These are phyloP conservation scores for Xeromyces bisporus DNA, from an alignment of 495 filamentous ascomycete species.

Conservation along the genomic window DNA sequence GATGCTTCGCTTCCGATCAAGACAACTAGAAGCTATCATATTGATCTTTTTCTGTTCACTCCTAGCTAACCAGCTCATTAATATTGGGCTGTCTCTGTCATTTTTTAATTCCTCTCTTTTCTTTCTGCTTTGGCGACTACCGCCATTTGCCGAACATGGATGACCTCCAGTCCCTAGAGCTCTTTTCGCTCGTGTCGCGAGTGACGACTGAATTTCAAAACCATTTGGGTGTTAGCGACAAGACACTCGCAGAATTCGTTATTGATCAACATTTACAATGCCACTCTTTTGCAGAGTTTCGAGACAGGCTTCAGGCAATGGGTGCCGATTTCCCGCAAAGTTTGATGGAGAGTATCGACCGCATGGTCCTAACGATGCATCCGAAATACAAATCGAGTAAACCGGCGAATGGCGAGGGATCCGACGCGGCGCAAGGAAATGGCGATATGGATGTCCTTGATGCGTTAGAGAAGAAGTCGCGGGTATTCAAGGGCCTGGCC, in stretches of 20 bases:
- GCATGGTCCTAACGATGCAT: slow-evolving; percentile 76
- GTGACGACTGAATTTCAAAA: slow-evolving; percentile 90
- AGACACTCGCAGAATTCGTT: slow-evolving; percentile 87
- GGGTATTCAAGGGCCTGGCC: slow-evolving; percentile 76
- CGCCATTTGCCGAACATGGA: slow-evolving; percentile 42
- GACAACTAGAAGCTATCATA: too few species aligned
- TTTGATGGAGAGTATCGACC: slow-evolving; percentile 79
- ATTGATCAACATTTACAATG: slow-evolving; percentile 79
- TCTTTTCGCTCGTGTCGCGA: slow-evolving; percentile 84
- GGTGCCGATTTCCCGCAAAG: slow-evolving; percentile 80
- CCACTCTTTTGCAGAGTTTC: slow-evolving; percentile 48
- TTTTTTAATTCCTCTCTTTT: too few species aligned
- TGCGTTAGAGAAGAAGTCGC: slow-evolving; percentile 45
- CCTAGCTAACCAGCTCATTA: too few species aligned
- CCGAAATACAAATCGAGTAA: slow-evolving; percentile 54
- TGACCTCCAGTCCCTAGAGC: slow-evolving; percentile 75
- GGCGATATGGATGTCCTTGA: slow-evolving; percentile 25
- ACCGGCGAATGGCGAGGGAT: slow-evolving; percentile 7
- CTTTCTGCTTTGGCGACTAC: too few species aligned
- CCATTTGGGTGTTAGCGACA: slow-evolving; percentile 82
- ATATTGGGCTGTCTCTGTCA: too few species aligned
- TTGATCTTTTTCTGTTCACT: too few species aligned
- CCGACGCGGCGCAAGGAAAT: slow-evolving; percentile 4
- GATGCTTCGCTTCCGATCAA: too few species aligned
- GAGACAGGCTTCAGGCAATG: slow-evolving; percentile 50